Conservation (phyloP, 352 stramenopile genomes). For the Phytophthora pisi region DNA sequence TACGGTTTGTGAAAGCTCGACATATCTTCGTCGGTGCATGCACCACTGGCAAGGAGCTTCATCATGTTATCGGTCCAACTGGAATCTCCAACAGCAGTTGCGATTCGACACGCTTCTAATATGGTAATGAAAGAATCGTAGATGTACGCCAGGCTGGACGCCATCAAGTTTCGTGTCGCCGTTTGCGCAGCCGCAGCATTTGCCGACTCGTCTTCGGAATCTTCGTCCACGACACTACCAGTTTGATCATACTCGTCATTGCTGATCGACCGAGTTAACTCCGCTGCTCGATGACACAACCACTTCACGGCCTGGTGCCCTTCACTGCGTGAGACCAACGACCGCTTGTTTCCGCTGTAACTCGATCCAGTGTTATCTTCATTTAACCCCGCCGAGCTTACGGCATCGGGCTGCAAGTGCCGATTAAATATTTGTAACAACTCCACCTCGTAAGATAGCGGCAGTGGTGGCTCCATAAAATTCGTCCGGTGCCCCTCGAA, state of each 20-base stretch:
- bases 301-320: constrained; percentile 61
- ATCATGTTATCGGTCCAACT: constrained; percentile 39
- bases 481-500: constrained; percentile 59
- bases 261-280: constrained; percentile 34
- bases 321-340: constrained; percentile 46
- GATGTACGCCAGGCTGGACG: constrained; percentile 40
- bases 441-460: constrained; percentile 52
- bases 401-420: constrained; percentile 39
- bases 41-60: constrained; percentile 41
- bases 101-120: constrained; percentile 42
- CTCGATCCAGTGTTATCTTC: constrained; percentile 8
- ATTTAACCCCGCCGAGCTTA: constrained; percentile 15
- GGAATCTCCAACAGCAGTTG: constrained; percentile 25
- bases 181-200: constrained; percentile 8
- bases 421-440: constrained; percentile 51
- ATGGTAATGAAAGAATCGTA: constrained; percentile 45
- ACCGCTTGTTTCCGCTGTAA: constrained; percentile 20
- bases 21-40: constrained; percentile 24
- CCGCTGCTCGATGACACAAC: constrained; percentile 37
- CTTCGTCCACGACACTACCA: constrained; percentile 23
- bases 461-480: constrained; percentile 28
- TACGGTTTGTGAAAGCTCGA: constrained; percentile 10
- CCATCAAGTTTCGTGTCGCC: constrained; percentile 33
- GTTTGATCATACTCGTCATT: constrained; percentile 36
- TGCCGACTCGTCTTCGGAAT: constrained; percentile 22